Base-by-base conservation (phyloP, 306 rosid genomes). In the Calophaca sinica region DNA sequence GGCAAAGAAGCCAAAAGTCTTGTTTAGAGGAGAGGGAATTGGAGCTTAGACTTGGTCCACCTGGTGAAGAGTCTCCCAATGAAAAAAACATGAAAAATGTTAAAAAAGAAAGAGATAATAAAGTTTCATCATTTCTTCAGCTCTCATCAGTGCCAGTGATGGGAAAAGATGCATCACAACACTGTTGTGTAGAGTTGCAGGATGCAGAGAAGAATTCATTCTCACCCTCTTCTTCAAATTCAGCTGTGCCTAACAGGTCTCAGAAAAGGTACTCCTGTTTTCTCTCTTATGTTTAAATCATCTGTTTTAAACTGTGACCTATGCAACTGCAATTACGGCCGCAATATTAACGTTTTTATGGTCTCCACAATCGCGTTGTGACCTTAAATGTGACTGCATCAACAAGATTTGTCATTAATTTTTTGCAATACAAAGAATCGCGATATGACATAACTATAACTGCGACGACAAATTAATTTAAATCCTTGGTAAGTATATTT, bases 31-130 rank as follows among this genome's bases (percentile, higher is more conserved):
- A 93, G 78, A 85, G 73, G 42, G 85, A 83, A 44, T 69, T 94
- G 15, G 97, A 94, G 87, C 96, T 94, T 9, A 91, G 90, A 86
- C 98, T 94, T 74, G 96, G 89, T 62, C 96, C 94, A 20, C 99
- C 99, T 1, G 90, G 97, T 51, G 90, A 87, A 72, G 83, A 90
- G 86, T 67, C 72, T 44, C 11, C 33, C 81, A 79, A 46, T 73
- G 84, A 60, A 48, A 62, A 58, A 54, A 65, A 41, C 44, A 52
- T 52, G 13, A 81, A 58, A 58, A 77, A 38, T 15, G 29, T 55
- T 48, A 74, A 46, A 57, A 84, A 73, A 80, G 79, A 68, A 68
- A 83, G 79, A 63, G 82, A 77, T 9, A 88, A 81, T 20, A 20
- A 74, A 81, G 82, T 42, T 63, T 79, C 90, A 26, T 73, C 87